A percentile compares a stretch with the other conserved stretches of the same genome.
phyloP scores from a whole-genome alignment of 106 monocot species.

The Alisma plantagoaquatica region DNA sequence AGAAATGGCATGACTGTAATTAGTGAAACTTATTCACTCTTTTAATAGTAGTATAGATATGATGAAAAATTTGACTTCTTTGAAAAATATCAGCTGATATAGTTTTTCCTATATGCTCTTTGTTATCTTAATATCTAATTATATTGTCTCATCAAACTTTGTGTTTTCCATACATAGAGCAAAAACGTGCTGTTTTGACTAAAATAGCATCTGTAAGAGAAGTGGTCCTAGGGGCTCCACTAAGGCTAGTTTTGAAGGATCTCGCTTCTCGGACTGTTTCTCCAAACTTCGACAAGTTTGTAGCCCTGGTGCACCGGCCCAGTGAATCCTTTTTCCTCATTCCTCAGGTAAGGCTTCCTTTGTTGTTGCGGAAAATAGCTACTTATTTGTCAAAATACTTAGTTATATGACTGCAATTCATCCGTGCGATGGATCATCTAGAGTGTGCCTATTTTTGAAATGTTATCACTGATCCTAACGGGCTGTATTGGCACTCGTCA shows the following conservation, averaged over 20 bases:
- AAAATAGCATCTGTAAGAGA: slow-evolving; percentile 98
- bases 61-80: too few relatives aligned
- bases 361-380: background rate
- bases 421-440: too few relatives aligned
- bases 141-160: background rate
- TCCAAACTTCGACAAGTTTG: slow-evolving; percentile 40
- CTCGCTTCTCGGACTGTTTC: slow-evolving; percentile 51
- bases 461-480: too few relatives aligned
- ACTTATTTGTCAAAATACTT: background rate
- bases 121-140: too few relatives aligned
- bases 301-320: slow-evolving; percentile 90
- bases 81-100: too few relatives aligned
- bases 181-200: slow-evolving; percentile 55
- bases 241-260: slow-evolving; percentile 70
- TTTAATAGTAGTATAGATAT: too few relatives aligned
- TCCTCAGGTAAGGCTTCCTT: slow-evolving; percentile 57
- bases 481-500: too few relatives aligned
- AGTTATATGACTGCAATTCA: too few relatives aligned
- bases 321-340: slow-evolving; percentile 84
- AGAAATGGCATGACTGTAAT: too few relatives aligned
- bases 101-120: too few relatives aligned
- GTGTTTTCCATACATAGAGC: slow-evolving; percentile 30
- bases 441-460: too few relatives aligned
- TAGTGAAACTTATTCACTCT: too few relatives aligned
- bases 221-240: slow-evolving; percentile 88